A percentile compares a stretch with the other conserved stretches of the same genome.
Conservation (phyloP, 768 basidiomycete species). For the Tylopilus rubrobrunneus region DNA sequence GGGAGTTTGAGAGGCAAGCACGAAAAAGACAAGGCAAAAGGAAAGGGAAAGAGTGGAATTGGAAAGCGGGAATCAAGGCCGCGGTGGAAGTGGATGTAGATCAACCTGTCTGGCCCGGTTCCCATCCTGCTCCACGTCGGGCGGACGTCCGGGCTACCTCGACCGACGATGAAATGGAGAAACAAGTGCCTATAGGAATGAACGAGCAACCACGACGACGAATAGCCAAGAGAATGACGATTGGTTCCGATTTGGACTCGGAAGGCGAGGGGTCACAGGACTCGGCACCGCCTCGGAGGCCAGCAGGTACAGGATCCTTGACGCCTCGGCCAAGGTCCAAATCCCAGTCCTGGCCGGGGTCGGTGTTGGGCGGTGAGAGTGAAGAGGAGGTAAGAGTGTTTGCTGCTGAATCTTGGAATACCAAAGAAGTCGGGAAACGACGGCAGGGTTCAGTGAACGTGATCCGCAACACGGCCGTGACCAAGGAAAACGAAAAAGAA, state of each 20-base stretch:
- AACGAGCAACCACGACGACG: background rate
- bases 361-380: background rate
- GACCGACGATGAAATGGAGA: background rate
- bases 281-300: conserved; percentile 13
- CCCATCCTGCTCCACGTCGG: conserved; percentile 2
- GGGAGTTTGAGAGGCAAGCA: background rate
- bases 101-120: background rate
- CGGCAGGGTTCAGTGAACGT: background rate
- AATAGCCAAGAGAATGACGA: background rate
- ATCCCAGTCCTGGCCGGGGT: conserved; percentile 4
- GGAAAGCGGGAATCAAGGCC: background rate
- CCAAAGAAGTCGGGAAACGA: background rate
- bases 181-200: background rate
- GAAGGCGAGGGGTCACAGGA: background rate
- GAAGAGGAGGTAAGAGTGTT: background rate
- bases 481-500: conserved; percentile 2
- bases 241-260: conserved; percentile 1
- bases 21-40: background rate
- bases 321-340: conserved; percentile 20
- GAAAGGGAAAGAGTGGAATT: background rate
- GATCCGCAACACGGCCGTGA: background rate
- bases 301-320: background rate
- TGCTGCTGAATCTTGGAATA: background rate
- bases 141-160: background rate
- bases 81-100: background rate